These are phyloP conservation scores for Sarocladiaceae sp. DNA, from an alignment of 2,329 filamentous ascomycete genomes.

Conservation along the genomic window DNA sequence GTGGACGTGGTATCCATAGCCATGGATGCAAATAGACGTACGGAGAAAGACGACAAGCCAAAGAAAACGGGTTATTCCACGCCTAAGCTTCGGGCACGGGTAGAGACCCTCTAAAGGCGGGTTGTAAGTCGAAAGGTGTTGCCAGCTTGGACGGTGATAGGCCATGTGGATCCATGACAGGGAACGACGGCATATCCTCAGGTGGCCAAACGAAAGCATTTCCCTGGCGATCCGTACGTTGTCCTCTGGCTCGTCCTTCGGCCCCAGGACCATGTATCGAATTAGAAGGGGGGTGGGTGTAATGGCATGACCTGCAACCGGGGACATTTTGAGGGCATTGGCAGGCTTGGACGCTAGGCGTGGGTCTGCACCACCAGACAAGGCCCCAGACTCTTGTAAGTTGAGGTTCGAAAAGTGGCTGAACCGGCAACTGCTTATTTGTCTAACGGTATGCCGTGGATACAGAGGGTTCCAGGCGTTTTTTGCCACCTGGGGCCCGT, in stretches of 20 bases:
- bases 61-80: too few species aligned
- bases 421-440: too few species aligned
- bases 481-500: slow-evolving; percentile 2
- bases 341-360: too few species aligned
- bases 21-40: background rate
- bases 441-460: background rate
- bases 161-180: slow-evolving; percentile 1
- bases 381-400: too few species aligned
- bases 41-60: too few species aligned
- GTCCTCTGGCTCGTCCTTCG: background rate
- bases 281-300: slow-evolving; percentile 1
- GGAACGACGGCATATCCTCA: background rate
- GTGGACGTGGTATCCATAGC: background rate
- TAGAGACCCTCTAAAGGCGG: background rate
- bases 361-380: too few species aligned
- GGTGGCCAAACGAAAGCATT: slow-evolving; percentile 5
- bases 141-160: background rate
- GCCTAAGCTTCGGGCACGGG: background rate
- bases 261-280: slow-evolving; percentile 2
- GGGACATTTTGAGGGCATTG: too few species aligned
- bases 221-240: background rate
- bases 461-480: background rate
- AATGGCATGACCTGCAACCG: too few species aligned
- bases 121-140: slow-evolving; percentile 3
- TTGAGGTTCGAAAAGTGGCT: too few species aligned